A percentile compares a stretch with the other conserved stretches of the same genome.
Conservation (phyloP, 306 rosid species). For the Sindora glabra region DNA sequence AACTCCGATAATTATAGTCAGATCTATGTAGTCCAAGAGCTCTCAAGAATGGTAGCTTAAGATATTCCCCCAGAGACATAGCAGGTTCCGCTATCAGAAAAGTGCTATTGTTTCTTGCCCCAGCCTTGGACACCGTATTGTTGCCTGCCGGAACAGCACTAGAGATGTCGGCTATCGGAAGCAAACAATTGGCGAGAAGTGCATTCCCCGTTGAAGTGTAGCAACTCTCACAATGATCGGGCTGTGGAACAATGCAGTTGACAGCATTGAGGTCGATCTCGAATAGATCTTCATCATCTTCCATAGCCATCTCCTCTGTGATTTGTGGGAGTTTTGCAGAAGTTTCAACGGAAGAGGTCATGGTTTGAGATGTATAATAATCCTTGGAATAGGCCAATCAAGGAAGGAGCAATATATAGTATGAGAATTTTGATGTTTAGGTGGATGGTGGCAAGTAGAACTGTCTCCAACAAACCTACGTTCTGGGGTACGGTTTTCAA, state of each 20-base stretch:
- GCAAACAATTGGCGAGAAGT: constrained; percentile 62
- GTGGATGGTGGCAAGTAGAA: constrained; percentile 61
- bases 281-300: constrained; percentile 64
- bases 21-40: constrained; percentile 19
- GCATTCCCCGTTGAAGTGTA: constrained; percentile 34
- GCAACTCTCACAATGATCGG: constrained; percentile 27
- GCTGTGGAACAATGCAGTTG: constrained; percentile 26
- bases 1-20: no score
- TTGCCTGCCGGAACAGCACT: constrained; percentile 41
- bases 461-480: constrained; percentile 53
- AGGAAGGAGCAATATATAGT: not conserved
- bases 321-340: not conserved
- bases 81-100: constrained; percentile 26
- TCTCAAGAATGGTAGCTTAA: constrained; percentile 35
- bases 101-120: constrained; percentile 10
- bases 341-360: constrained; percentile 22
- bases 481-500: not conserved
- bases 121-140: not conserved
- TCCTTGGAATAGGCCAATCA: not conserved
- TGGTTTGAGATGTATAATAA: constrained; percentile 5
- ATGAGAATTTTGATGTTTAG: not conserved
- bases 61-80: constrained; percentile 35
- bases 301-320: constrained; percentile 25
- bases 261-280: constrained; percentile 55
- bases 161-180: constrained; percentile 57